Base-by-base conservation (phyloP, 1,139 yeast genomes). In the Tardiomyces depauwii region DNA sequence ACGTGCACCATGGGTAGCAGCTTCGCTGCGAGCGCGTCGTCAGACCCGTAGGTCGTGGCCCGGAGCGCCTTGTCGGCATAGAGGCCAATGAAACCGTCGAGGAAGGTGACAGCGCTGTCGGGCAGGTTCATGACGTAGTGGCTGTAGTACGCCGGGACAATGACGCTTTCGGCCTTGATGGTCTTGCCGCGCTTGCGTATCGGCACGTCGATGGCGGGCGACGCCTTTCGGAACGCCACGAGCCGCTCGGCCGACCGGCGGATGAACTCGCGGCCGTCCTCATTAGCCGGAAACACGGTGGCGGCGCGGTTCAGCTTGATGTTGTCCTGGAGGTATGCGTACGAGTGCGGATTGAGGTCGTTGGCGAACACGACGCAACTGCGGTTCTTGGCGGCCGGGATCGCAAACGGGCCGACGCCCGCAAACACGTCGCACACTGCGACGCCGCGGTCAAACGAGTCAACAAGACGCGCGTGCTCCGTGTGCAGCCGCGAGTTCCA, bases 361-460 rank as follows among this genome's bases (percentile, higher is more conserved):
- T 89, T 93, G 16, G 97, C 96, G 56, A 89, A 70, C 0, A 86
- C 95, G 46, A 89, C 64, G 2, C 80, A 85, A 18, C 75, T 73
- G 51, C 82, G 86, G 51, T 82, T 86, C 63, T 84, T 88, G 16
- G 89, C 98, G 1, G 96, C 96, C 0, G 99, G 99, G 0, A 91
- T 78, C 1, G 95, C 93, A 69, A 93, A 93, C 2, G 99, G 99
- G 0, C 99, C 99, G 2, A 93, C 98, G 36, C 99, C 99, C 0
- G 96, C 98, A 76, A 93, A 86, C 0, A 88, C 97, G 68, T 93
- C 99, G 54, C 88, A 87, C 0, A 93, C 86, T 2, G 86, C 84
- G 50, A 82, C 84, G 11, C 80, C 74, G 2, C 74, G 70, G 23
- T 74, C 59, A 60, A 93, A 89, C 33, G 66, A 58, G 2, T 66